These are phyloP conservation scores for Dactylis glomerata DNA, from an alignment of 176 grass and related monocot species.

Conservation along the genomic window DNA sequence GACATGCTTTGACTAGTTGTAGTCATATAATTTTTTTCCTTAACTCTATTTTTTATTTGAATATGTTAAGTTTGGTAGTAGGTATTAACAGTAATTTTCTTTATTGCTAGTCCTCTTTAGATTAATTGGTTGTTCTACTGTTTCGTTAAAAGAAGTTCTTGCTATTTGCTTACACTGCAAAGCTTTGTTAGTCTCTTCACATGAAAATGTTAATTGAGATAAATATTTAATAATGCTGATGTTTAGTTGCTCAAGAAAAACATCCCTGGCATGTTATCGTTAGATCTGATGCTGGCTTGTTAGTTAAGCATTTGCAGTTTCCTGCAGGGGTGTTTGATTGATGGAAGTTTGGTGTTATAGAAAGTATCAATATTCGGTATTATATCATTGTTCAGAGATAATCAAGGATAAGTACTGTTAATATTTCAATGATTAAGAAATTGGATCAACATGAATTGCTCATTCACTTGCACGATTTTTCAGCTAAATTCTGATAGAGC, in stretches of 20 bases:
- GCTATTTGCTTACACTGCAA: no score
- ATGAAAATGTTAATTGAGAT: not conserved
- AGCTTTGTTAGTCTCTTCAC: not conserved
- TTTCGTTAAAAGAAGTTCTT: no score
- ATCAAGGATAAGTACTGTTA: not conserved
- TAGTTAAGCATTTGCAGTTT: not conserved
- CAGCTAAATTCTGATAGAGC: not conserved
- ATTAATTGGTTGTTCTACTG: no score
- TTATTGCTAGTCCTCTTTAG: no score
- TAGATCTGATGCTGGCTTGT: not conserved
- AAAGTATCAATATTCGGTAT: not conserved
- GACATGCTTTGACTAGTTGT: not conserved
- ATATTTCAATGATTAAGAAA: not conserved
- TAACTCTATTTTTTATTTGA: no score
- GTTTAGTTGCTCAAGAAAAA: not conserved
- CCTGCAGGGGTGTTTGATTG: not conserved
- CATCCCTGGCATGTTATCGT: not conserved
- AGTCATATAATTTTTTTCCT: no score
- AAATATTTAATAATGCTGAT: not conserved
- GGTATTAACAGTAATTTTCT: no score
- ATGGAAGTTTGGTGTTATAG: not conserved
- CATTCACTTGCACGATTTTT: not conserved
- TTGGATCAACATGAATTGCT: not conserved
- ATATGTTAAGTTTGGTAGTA: no score
- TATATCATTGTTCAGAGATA: not conserved